Base-by-base conservation (phyloP, 306 rosid genomes). In the Ormosia emarginata region DNA sequence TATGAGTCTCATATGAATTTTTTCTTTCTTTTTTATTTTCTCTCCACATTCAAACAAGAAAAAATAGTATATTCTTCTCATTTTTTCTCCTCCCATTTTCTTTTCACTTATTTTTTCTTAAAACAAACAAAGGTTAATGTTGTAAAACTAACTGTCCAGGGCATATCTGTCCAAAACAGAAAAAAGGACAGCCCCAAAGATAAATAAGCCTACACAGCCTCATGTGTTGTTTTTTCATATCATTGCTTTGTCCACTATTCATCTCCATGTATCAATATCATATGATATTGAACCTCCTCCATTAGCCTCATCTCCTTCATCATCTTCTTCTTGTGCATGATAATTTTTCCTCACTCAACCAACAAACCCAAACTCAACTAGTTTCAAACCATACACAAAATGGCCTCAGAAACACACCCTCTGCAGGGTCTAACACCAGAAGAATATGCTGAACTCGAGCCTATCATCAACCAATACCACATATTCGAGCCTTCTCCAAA, bases 391-490 rank as follows among this genome's bases (percentile, higher is more conserved):
- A 32, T 5, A 11, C n/a, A 37, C 0, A 61, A 53, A 12, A 87
- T 88, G 92, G 82, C 85, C 75, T 66, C 80, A 10, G 79, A 68
- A 41, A 32, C 74, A 2, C 74, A 82, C 33, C 66, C 79, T 2
- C 81, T 88, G 0, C 89, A 85, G 4, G 95, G 95, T 8, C 86
- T 95, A 52, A 87, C 90, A n/a, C 71, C 41, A 5, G 92, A 90
- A 34, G 97, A 95, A 77, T 82, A 50, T 36, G 14, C 66, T 0
- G 88, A 84, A 67, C 90, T 93, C 0, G 89, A 89, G 57, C 69
- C 88, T 1, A 82, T 95, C 74, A 90, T 93, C 30, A 15, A 81
- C 12, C 79, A 79, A 47, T 88, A 91, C 88, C 98, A 95, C 92
- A 67, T 32, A 5, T 85, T 88, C 33, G 88, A 91, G 0, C 77